Percentiles rank a stretch among this genome's conserved stretches.
These are phyloP conservation scores for Sphagnum magellanicum DNA, from an alignment of 228 moss, liverwort and hornwort species.

Conservation along the genomic window DNA sequence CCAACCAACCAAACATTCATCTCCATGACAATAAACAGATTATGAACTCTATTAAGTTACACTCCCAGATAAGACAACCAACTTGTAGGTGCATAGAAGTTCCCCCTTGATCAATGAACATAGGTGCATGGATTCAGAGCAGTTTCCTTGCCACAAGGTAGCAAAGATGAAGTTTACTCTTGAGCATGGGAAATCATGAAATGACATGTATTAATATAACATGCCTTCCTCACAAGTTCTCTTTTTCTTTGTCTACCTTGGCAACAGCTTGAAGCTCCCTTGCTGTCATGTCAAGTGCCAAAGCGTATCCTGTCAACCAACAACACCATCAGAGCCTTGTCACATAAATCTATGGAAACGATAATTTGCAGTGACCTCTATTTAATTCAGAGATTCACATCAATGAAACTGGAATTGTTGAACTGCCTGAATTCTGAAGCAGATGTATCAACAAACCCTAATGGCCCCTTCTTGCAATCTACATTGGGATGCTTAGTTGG, in stretches of 20 bases:
- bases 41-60: not conserved
- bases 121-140: not conserved
- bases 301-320: slow-evolving; percentile 66
- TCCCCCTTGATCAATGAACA: no score
- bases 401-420: not conserved
- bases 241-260: slow-evolving; percentile 33
- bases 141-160: no score
- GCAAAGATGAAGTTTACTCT: not conserved
- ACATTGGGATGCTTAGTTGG: no score
- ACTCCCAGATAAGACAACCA: not conserved
- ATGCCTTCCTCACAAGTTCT: no score
- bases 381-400: not conserved
- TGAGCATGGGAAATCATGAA: no score
- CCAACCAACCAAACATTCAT: not conserved
- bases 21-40: not conserved
- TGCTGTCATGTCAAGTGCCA: slow-evolving; percentile 88
- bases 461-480: not conserved
- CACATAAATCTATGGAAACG: not conserved
- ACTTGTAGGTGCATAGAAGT: not conserved
- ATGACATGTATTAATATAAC: no score
- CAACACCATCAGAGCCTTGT: not conserved
- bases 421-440: not conserved
- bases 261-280: slow-evolving; percentile 73
- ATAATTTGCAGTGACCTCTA: not conserved
- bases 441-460: not conserved